phyloP scores from a whole-genome alignment of 768 basidiomycete genomes.

The Leccinum variicolor region DNA sequence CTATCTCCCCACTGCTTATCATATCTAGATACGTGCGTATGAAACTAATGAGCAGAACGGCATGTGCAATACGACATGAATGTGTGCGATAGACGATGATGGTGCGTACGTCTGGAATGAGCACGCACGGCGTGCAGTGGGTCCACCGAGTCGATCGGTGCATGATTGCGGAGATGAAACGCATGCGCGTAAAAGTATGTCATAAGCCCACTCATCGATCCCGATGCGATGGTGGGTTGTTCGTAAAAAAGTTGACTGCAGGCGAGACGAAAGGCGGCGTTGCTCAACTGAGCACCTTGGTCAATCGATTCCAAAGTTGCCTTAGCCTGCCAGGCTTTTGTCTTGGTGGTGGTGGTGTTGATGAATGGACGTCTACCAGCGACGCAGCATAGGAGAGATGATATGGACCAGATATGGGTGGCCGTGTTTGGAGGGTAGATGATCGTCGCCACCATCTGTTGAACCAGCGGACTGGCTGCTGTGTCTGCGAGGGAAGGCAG shows the following conservation, averaged over 20 bases:
- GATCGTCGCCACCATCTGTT: slow-evolving; percentile 27
- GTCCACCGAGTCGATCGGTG: slow-evolving; percentile 20
- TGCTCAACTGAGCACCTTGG: slow-evolving; percentile 18
- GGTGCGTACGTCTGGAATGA: slow-evolving; percentile 11
- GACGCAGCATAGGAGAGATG: slow-evolving; percentile 28
- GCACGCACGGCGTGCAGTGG: slow-evolving; percentile 25
- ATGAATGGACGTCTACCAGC: slow-evolving; percentile 26
- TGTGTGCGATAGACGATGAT: slow-evolving; percentile 4
- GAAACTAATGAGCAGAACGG: slow-evolving; percentile 12
- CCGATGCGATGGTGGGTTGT: not conserved
- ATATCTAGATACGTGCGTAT: slow-evolving; percentile 13
- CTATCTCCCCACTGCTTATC: slow-evolving; percentile 7
- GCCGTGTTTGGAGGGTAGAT: slow-evolving; percentile 19
- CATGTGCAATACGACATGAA: slow-evolving; percentile 13
- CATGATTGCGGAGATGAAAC: slow-evolving; percentile 13
- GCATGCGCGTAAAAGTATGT: slow-evolving; percentile 2
- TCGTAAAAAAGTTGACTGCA: not conserved
- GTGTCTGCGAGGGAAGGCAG: slow-evolving; percentile 11
- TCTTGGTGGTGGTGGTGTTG: slow-evolving; percentile 7
- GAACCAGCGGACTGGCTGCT: slow-evolving; percentile 20
- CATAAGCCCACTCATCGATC: not conserved
- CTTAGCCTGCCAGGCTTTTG: slow-evolving; percentile 25
- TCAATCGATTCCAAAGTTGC: slow-evolving; percentile 26
- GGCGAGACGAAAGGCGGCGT: not conserved
- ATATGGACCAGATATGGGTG: slow-evolving; percentile 32